phyloP scores from a whole-genome alignment of 2,329 filamentous ascomycete species.

The Trichophyton equinum region DNA sequence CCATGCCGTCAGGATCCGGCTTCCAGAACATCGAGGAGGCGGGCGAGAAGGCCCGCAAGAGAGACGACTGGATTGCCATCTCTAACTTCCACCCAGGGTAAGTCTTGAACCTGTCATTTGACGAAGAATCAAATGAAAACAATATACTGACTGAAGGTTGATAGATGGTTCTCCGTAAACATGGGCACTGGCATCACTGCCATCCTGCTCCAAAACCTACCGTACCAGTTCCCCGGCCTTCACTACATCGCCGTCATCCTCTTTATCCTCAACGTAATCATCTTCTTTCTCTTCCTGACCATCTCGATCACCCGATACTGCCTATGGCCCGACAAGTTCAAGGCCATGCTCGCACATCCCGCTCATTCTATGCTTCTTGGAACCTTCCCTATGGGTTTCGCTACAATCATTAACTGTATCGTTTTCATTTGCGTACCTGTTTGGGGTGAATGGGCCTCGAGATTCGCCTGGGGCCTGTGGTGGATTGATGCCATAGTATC shows the following conservation, averaged over 20 bases:
- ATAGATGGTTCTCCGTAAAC: constrained; percentile 44
- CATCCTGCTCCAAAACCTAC: constrained; percentile 49
- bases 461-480: constrained; percentile 39
- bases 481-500: constrained; percentile 37
- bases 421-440: constrained; percentile 43
- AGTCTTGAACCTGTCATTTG: background rate
- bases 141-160: background rate
- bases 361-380: constrained; percentile 53
- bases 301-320: constrained; percentile 48
- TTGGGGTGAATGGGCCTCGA: constrained; percentile 44
- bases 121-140: too few relatives aligned
- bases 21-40: constrained; percentile 2
- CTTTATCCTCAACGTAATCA: constrained; percentile 46
- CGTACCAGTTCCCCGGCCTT: constrained; percentile 47
- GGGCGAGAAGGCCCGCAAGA: constrained; percentile 1
- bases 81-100: constrained; percentile 14
- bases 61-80: constrained; percentile 14
- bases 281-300: constrained; percentile 45
- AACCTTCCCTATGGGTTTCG: constrained; percentile 52
- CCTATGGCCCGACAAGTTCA: constrained; percentile 51
- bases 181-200: constrained; percentile 60
- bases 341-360: constrained; percentile 51
- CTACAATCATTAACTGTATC: constrained; percentile 52
- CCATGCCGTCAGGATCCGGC: constrained; percentile 1
- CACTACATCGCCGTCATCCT: constrained; percentile 48